Evolutionary conservation across 2,329 filamentous ascomycete species (phyloP), one percentile per base, ranked within the genome.

Genomic region (Phialophora macrospora): DNA sequence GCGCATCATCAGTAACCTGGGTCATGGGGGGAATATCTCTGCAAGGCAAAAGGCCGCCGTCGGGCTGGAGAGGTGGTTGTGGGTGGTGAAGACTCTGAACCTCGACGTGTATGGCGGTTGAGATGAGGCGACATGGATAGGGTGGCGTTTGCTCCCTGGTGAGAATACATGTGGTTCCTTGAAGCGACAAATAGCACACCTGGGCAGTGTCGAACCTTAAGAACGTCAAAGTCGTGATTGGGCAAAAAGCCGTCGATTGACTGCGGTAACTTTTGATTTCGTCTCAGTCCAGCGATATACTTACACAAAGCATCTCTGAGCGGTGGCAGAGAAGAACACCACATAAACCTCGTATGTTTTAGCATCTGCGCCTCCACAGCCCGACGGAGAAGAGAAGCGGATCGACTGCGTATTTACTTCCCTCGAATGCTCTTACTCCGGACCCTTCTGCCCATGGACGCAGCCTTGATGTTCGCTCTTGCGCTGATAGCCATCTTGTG

Each of bases 401-500:
- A 46, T 6, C 4, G 4, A 46, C 20, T 17, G n/a, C 44, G 44
- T 4, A 56, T n/a, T n/a, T 51, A 60, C 46, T 60, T 60, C 46
- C 58, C 58, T 26, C 58, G 46, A 9, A 60, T 60, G 24, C 46
- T 52, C 58, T 60, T 62, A 14, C 38, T 65, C 34, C 51, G 60
- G 14, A 58, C 41, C 66, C 69, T 72, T 63, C 75, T 72, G 58
- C 74, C 72, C 56, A 73, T 72, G 57, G 65, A 68, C 14, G 70
- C 72, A 64, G 75, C 71, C 57, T 74, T 77, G 67, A 88, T 74
- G 75, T 97, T 98, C 38, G 90, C 89, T 80, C 95, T 86, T 28
- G 90, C 86, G 30, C 87, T 85, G 41, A 93, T 92, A 68, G 87
- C 93, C 72, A 89, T 79, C 85, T 93, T 96, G 80, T 99, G 95